Evolutionary conservation across 2,329 filamentous ascomycete genomes (phyloP).

Genomic region (Falciphora oryzae): DNA sequence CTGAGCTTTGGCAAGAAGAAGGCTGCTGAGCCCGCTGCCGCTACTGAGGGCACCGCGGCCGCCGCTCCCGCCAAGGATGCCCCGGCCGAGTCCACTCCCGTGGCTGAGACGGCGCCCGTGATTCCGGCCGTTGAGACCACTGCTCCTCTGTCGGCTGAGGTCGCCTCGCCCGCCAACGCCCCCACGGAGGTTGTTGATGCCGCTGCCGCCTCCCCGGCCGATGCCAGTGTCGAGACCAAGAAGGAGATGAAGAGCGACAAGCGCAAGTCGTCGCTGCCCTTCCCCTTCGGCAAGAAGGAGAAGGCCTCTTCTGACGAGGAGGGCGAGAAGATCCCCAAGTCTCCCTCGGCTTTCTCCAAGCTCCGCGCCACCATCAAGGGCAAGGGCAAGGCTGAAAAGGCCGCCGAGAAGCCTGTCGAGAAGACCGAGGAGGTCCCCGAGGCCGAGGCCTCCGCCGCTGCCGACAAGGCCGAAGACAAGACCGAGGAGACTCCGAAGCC

Average conservation of each 20-base stretch:
- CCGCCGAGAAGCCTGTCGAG: constrained; percentile 32
- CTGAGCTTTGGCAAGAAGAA: constrained; percentile 55
- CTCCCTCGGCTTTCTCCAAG: constrained; percentile 51
- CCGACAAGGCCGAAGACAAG: constrained; percentile 23
- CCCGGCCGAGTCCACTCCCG: constrained; percentile 30
- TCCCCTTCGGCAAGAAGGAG: constrained; percentile 77
- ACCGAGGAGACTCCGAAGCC: constrained; percentile 16
- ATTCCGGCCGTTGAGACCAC: constrained; percentile 54
- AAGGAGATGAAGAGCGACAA: constrained; percentile 66
- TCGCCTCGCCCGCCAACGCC: constrained; percentile 39
- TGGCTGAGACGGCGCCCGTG: constrained; percentile 50
- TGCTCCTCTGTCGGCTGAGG: constrained; percentile 51
- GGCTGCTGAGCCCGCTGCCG: constrained; percentile 36
- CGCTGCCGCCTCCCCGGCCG: constrained; percentile 26
- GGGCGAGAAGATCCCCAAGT: constrained; percentile 47
- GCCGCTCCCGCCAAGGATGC: constrained; percentile 37
- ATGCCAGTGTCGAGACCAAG: constrained; percentile 49
- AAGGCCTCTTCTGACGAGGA: constrained; percentile 56
- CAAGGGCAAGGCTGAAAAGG: constrained; percentile 28
- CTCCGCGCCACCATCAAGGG: constrained; percentile 51
- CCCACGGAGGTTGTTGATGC: constrained; percentile 42
- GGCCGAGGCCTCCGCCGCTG: constrained; percentile 29
- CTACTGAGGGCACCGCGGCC: constrained; percentile 36
- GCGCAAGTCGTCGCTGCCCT: constrained; percentile 72
- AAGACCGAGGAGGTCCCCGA: constrained; percentile 38